Base-by-base conservation (phyloP, 2,329 filamentous ascomycete genomes). In the Fusarium veterinarium region DNA sequence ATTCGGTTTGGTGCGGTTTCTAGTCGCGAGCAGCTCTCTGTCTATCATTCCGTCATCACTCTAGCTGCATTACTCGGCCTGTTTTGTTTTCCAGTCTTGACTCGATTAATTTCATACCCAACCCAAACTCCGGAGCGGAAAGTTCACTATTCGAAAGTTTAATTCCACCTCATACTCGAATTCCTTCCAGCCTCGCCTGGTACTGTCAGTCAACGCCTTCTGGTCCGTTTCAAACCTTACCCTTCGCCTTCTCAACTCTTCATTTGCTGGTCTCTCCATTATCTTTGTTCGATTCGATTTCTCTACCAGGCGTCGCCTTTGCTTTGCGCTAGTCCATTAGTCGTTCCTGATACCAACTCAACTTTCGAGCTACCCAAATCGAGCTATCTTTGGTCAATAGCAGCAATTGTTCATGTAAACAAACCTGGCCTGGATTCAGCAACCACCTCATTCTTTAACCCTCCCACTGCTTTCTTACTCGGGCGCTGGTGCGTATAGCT, bases 381-480 rank as follows among this genome's bases (percentile, higher is more conserved):
- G 37, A 69, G 53, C 59, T 70, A 65, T 73, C 53, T 53, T 53
- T 73, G 69, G 60, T 71, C 65, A 59, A 45, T 56, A 70, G 55
- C 62, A 67, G 55, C 72, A 65, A 60, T 60, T 64, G 76, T 71
- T 58, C 41, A 77, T 77, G 76, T 75, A 76, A 76, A 76, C 74
- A 77, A 73, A 66, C 63, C 60, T 45, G 37, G 31, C 61, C 48
- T 63, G 60, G 51, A 60, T 63, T 67, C 37, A 20, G 51, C 35
- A 25, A 56, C 31, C 40, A 53, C 38, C 48, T 59, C 63, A 46
- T 31, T 64, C 53, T 57, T 41, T 40, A 46, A 35, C 25, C 31
- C 17, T 57, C 37, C 31, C 31, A 42, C 55, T 67, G 31, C 41
- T 48, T 31, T 46, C 35, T 57, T 35, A 38, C 64, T 51, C 25